Conservation (phyloP, 2,329 filamentous ascomycete genomes). For the Neonectria faginata region DNA sequence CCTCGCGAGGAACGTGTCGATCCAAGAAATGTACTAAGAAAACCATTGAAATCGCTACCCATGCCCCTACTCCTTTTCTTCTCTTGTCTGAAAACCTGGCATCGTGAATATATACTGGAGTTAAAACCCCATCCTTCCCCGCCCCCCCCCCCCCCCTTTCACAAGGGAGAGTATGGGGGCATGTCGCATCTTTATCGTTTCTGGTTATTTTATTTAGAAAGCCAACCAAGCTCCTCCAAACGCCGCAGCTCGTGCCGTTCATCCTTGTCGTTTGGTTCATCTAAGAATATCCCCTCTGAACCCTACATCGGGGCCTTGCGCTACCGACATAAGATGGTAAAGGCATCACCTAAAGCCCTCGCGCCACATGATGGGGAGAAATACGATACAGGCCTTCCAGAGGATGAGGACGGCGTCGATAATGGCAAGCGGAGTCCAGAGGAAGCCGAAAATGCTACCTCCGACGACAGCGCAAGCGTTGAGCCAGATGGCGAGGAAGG, state of each 20-base stretch:
- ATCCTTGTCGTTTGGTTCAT: slow-evolving; percentile 17
- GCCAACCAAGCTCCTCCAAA: slow-evolving; percentile 39
- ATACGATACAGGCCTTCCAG: slow-evolving; percentile 83
- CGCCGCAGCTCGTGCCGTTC: slow-evolving; percentile 39
- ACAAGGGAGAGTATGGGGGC: background rate
- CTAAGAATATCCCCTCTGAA: background rate
- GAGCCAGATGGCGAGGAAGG: slow-evolving; percentile 86
- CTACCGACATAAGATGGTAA: background rate
- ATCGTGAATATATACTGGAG: slow-evolving; percentile 24
- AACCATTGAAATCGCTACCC: slow-evolving; percentile 15
- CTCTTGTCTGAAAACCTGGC: slow-evolving; percentile 22
- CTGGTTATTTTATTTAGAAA: slow-evolving; percentile 21
- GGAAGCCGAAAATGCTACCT: slow-evolving; percentile 52
- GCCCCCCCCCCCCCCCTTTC: background rate
- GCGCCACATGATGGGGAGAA: slow-evolving; percentile 82
- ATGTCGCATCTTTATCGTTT: slow-evolving; percentile 13
- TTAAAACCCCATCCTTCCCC: slow-evolving; percentile 12
- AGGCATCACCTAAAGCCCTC: slow-evolving; percentile 61
- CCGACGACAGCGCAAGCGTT: slow-evolving; percentile 56
- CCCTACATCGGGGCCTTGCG: background rate
- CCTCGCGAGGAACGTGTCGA: slow-evolving; percentile 10
- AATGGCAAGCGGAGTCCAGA: slow-evolving; percentile 69
- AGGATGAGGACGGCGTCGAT: slow-evolving; percentile 77
- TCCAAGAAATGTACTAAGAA: slow-evolving; percentile 22
- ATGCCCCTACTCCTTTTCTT: slow-evolving; percentile 11